Percentiles rank a stretch among this genome's conserved stretches.
Conservation (phyloP, 306 rosid genomes). For the Vicia villosa region DNA sequence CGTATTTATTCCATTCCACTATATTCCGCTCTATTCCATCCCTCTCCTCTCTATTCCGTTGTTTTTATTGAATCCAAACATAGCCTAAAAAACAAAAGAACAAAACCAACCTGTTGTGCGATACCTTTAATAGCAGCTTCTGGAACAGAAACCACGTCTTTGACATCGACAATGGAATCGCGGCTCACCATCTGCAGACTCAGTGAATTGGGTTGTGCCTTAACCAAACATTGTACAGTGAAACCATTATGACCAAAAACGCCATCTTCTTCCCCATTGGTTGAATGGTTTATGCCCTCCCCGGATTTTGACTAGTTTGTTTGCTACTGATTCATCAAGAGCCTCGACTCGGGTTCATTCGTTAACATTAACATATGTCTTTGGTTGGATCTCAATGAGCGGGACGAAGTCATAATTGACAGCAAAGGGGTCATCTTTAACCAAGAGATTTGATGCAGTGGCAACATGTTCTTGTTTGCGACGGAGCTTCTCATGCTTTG, state of each 20-base stretch:
- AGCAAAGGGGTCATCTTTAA: slow-evolving; percentile 68
- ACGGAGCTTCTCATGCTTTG: slow-evolving; percentile 26
- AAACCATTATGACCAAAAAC: no score
- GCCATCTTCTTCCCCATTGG: slow-evolving; percentile 55
- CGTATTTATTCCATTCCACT: no score
- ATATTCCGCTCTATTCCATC: no score
- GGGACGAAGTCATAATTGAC: slow-evolving; percentile 71
- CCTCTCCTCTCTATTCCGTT: no score
- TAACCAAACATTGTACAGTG: no score
- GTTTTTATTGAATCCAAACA: no score
- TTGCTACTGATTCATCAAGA: slow-evolving; percentile 46
- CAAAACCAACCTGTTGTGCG: slow-evolving; percentile 51
- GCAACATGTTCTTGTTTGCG: slow-evolving; percentile 66
- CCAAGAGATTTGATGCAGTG: slow-evolving; percentile 29
- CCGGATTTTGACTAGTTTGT: slow-evolving; percentile 51
- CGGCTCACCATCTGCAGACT: no score
- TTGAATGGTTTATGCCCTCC: slow-evolving; percentile 74
- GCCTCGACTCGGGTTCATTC: slow-evolving; percentile 59
- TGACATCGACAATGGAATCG: no score
- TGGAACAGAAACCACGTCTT: no score
- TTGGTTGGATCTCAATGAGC: slow-evolving; percentile 67
- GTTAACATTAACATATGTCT: slow-evolving; percentile 36
- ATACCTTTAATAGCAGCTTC: slow-evolving; percentile 75
- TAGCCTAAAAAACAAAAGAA: no score
- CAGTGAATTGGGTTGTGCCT: no score